These are phyloP conservation scores for Crocinoboletus sp. DNA, from an alignment of 1,284 basidiomycete genomes.

Conservation along the genomic window DNA sequence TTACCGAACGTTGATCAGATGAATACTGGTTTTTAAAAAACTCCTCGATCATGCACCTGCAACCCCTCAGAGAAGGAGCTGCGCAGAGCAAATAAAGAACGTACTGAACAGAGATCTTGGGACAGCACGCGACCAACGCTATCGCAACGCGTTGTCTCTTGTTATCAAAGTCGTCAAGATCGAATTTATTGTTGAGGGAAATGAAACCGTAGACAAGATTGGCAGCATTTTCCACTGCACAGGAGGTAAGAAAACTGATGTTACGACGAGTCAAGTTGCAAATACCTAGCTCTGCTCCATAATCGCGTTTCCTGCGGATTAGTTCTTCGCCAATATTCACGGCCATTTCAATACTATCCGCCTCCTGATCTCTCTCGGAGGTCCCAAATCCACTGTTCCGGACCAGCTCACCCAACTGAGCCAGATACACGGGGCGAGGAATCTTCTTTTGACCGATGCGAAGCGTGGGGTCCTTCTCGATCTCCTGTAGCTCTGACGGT, in stretches of 20 bases:
- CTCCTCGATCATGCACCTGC: constrained; percentile 82
- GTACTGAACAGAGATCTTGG: constrained; percentile 74
- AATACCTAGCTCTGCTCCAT: constrained; percentile 82
- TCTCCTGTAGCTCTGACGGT: constrained; percentile 72
- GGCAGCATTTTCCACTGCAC: constrained; percentile 80
- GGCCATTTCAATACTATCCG: constrained; percentile 73
- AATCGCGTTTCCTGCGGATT: constrained; percentile 75
- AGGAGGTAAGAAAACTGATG: constrained; percentile 1
- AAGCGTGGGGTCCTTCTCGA: constrained; percentile 82
- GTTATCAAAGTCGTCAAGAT: constrained; percentile 74
- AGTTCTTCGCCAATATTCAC: constrained; percentile 75
- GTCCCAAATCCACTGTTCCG: constrained; percentile 44
- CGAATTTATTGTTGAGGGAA: constrained; percentile 79
- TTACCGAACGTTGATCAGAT: constrained; percentile 75
- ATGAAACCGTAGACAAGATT: constrained; percentile 74
- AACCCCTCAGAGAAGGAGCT: constrained; percentile 1
- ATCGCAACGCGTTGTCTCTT: constrained; percentile 73
- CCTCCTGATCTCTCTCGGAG: constrained; percentile 63
- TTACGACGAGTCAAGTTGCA: constrained; percentile 6
- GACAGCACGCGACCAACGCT: constrained; percentile 78
- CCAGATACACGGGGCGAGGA: constrained; percentile 75
- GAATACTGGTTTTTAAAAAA: constrained; percentile 94
- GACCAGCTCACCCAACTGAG: constrained; percentile 72
- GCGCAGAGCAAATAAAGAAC: constrained; percentile 29
- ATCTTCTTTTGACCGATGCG: constrained; percentile 62